These are phyloP conservation scores for Gleditsia sinensis DNA, from an alignment of 306 rosid genomes.

Conservation along the genomic window DNA sequence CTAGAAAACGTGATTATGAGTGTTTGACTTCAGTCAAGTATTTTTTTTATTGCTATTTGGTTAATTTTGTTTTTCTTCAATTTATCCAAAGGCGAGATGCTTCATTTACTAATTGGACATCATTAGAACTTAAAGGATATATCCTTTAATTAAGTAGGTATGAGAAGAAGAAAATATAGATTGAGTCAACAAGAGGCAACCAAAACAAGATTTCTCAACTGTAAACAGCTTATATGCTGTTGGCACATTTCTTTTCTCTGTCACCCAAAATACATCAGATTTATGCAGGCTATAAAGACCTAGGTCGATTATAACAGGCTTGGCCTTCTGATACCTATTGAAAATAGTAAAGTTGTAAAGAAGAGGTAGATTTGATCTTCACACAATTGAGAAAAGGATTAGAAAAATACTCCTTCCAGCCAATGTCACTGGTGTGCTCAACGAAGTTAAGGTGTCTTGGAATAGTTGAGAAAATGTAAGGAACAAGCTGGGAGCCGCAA, in stretches of 20 bases:
- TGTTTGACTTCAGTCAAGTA: not conserved
- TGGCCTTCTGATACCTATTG: constrained; percentile 70
- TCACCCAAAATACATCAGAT: constrained; percentile 69
- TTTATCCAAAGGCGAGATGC: not conserved
- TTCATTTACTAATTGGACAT: not conserved
- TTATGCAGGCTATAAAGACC: constrained; percentile 62
- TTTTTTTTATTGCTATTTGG: not conserved
- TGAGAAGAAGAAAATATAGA: not conserved
- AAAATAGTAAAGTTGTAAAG: constrained; percentile 8
- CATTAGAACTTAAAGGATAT: not conserved
- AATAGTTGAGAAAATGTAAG: too few species aligned
- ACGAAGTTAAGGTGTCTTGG: too few species aligned
- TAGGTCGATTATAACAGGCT: constrained; percentile 72
- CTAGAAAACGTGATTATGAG: not conserved
- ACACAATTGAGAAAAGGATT: constrained; percentile 5
- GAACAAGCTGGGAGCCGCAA: too few species aligned
- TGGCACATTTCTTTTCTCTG: constrained; percentile 68
- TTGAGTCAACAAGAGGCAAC: constrained; percentile 10
- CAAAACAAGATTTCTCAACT: constrained; percentile 40
- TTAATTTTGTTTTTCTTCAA: not conserved
- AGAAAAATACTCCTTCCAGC: constrained; percentile 59
- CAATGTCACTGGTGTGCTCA: too few species aligned
- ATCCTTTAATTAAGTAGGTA: not conserved
- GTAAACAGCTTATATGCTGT: constrained; percentile 71
- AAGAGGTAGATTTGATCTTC: not conserved